Evolutionary conservation across 768 basidiomycete species (phyloP).

Genomic region (Phylloporus sp.): DNA sequence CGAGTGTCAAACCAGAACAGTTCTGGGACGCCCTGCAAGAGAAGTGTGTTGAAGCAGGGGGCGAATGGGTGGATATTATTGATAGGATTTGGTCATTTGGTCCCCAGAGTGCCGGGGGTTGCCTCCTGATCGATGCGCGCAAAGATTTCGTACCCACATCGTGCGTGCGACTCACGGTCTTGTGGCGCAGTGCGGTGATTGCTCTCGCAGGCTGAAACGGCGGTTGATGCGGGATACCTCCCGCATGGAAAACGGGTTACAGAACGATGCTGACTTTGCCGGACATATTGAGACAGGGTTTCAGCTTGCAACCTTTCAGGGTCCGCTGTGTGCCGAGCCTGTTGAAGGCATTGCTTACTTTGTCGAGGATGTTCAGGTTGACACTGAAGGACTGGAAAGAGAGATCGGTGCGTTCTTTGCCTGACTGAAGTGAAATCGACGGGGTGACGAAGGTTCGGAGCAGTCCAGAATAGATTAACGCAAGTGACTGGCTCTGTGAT

Average conservation of each 20-base stretch:
- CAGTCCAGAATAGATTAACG: conserved; percentile 74
- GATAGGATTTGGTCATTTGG: conserved; percentile 90
- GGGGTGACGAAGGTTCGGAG: conserved; percentile 12
- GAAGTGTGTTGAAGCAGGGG: conserved; percentile 59
- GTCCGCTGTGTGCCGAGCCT: conserved; percentile 92
- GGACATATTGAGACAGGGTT: conserved; percentile 88
- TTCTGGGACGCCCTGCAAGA: conserved; percentile 74
- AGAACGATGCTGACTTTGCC: conserved; percentile 57
- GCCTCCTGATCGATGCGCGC: conserved; percentile 76
- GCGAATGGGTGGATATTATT: conserved; percentile 71
- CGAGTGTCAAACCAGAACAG: conserved; percentile 63
- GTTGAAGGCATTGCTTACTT: conserved; percentile 91
- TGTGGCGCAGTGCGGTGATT: conserved; percentile 4
- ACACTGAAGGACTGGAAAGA: conserved; percentile 52
- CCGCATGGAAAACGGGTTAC: conserved; percentile 31
- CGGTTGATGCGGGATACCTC: conserved; percentile 39
- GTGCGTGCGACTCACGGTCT: conserved; percentile 38
- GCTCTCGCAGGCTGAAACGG: conserved; percentile 42
- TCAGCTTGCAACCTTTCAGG: conserved; percentile 90
- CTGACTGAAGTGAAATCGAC: conserved; percentile 1
- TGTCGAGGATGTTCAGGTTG: conserved; percentile 68
- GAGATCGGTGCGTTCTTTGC: conserved; percentile 54
- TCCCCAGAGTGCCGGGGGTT: conserved; percentile 80
- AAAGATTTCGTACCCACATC: conserved; percentile 44
- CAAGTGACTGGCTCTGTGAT: conserved; percentile 90